phyloP scores from a whole-genome alignment of 768 basidiomycete species.

The Tephrocybe sp. region DNA sequence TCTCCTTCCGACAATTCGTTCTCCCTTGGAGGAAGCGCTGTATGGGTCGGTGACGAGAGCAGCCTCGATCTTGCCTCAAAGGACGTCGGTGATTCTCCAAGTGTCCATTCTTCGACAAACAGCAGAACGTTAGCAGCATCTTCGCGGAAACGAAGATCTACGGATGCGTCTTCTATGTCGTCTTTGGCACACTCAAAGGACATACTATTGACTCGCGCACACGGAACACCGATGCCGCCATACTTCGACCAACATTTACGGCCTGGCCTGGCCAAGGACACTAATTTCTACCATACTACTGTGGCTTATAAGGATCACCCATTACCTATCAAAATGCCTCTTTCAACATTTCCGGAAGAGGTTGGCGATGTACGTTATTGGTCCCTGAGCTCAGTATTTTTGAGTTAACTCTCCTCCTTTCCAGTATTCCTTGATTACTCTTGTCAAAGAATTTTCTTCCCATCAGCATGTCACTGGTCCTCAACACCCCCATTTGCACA shows the following conservation, averaged over 20 bases:
- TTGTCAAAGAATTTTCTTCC: constrained; percentile 78
- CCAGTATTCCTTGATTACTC: constrained; percentile 89
- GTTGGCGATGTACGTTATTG: constrained; percentile 80
- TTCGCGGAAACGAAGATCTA: constrained; percentile 58
- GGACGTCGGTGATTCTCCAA: constrained; percentile 43
- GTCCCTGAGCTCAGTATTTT: not conserved
- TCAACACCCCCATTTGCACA: constrained; percentile 89
- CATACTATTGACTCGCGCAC: constrained; percentile 33
- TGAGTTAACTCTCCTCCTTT: not conserved
- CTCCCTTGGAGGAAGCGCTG: constrained; percentile 74
- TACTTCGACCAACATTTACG: constrained; percentile 47
- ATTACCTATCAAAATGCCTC: constrained; percentile 87
- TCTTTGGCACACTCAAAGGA: constrained; percentile 51
- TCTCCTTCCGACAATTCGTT: constrained; percentile 75
- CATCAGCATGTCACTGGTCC: constrained; percentile 64
- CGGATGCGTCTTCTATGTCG: constrained; percentile 72
- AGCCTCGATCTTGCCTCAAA: constrained; percentile 48
- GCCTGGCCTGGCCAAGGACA: constrained; percentile 70
- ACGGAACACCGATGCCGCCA: constrained; percentile 35
- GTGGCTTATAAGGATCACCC: constrained; percentile 82
- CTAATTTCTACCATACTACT: constrained; percentile 88
- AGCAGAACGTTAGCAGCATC: constrained; percentile 41
- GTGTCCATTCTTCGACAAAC: constrained; percentile 36
- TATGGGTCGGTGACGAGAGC: constrained; percentile 82
- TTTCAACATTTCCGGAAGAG: constrained; percentile 89